A percentile compares a stretch with the other conserved stretches of the same genome.
Conservation (phyloP, 1,139 yeast species). For the Lodderomyces margitis region DNA sequence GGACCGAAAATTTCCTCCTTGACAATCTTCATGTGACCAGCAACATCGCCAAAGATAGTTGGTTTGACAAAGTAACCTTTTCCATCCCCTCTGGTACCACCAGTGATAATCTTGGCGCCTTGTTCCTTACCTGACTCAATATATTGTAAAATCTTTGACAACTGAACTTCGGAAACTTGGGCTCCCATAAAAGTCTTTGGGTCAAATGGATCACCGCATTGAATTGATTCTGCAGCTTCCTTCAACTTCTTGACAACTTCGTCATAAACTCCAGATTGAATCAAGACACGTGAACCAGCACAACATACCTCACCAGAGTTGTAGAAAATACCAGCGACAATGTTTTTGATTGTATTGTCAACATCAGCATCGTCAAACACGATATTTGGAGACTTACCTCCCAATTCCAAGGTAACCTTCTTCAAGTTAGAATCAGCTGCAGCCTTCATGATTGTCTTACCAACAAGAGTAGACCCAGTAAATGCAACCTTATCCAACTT, state of each 20-base stretch:
- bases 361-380: slow-evolving; percentile 74
- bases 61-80: slow-evolving; percentile 82
- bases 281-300: slow-evolving; percentile 80
- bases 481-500: slow-evolving; percentile 76
- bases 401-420: slow-evolving; percentile 80
- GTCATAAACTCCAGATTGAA: slow-evolving; percentile 76
- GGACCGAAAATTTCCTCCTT: slow-evolving; percentile 89
- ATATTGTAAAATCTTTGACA: slow-evolving; percentile 70
- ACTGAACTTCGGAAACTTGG: slow-evolving; percentile 73
- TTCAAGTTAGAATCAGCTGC: slow-evolving; percentile 69
- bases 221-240: slow-evolving; percentile 52
- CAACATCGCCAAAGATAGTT: slow-evolving; percentile 73
- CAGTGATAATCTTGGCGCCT: slow-evolving; percentile 74
- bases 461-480: slow-evolving; percentile 84
- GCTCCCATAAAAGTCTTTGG: slow-evolving; percentile 78
- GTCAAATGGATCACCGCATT: slow-evolving; percentile 78
- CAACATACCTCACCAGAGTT: slow-evolving; percentile 89
- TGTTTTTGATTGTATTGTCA: slow-evolving; percentile 58
- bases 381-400: slow-evolving; percentile 84
- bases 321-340: slow-evolving; percentile 57
- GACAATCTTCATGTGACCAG: slow-evolving; percentile 64
- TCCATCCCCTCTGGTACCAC: slow-evolving; percentile 67
- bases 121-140: slow-evolving; percentile 70
- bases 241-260: slow-evolving; percentile 59
- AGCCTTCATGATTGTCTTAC: slow-evolving; percentile 70